Percentiles rank a stretch among this genome's conserved stretches.
phyloP scores from a whole-genome alignment of 1,284 basidiomycete genomes.

The Rhodotorula sp. region DNA sequence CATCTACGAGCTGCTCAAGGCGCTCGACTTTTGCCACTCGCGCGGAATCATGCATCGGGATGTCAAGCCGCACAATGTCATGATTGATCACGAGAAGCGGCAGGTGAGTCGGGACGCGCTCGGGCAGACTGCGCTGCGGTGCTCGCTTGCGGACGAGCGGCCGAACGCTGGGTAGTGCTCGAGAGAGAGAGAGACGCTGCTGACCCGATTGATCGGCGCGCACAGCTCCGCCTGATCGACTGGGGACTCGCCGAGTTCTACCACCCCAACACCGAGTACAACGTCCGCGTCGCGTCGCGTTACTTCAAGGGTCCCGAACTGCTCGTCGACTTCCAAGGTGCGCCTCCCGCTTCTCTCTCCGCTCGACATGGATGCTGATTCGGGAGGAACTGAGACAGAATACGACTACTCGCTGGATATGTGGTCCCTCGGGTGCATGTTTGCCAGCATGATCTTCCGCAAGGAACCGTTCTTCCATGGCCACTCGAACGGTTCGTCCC shows the following conservation, averaged over 20 bases:
- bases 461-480: slow-evolving; percentile 99
- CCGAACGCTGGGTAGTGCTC: neutral
- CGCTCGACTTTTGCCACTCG: slow-evolving; percentile 96
- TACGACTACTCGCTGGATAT: slow-evolving; percentile 63
- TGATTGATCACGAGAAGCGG: slow-evolving; percentile 97
- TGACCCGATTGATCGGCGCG: slow-evolving; percentile 1
- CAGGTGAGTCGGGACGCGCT: slow-evolving; percentile 59
- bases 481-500: slow-evolving; percentile 60
- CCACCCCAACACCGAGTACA: slow-evolving; percentile 89
- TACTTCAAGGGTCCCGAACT: slow-evolving; percentile 99
- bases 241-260: slow-evolving; percentile 99
- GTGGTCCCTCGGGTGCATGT: slow-evolving; percentile 99
- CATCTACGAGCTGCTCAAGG: slow-evolving; percentile 95
- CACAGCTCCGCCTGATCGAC: slow-evolving; percentile 87
- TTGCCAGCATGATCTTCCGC: slow-evolving; percentile 98
- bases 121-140: neutral
- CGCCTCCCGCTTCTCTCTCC: slow-evolving; percentile 60
- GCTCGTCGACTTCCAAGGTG: slow-evolving; percentile 97
- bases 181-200: neutral
- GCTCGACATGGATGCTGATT: no score
- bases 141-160: neutral
- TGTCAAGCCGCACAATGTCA: slow-evolving; percentile 98
- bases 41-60: slow-evolving; percentile 99
- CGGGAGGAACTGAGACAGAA: slow-evolving; percentile 4
- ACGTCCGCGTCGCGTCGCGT: slow-evolving; percentile 81